phyloP scores from a whole-genome alignment of 2,329 filamentous ascomycete species.

The Xylariaceae sp. region DNA sequence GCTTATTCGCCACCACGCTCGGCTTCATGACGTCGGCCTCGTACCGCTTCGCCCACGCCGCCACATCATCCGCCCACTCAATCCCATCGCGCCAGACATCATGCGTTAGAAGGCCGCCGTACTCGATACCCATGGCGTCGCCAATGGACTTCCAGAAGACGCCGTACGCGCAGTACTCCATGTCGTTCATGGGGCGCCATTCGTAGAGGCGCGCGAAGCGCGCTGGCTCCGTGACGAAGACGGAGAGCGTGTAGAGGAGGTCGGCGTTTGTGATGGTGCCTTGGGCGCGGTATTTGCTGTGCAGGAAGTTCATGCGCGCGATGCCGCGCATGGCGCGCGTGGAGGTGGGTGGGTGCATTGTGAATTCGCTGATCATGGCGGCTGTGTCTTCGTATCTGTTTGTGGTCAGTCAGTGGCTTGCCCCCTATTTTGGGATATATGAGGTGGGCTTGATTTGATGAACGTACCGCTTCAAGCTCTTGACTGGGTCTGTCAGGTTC shows the following conservation, averaged over 20 bases:
- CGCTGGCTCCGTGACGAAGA: constrained; percentile 62
- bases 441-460: neutral
- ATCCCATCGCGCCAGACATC: constrained; percentile 44
- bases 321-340: constrained; percentile 33
- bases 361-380: constrained; percentile 30
- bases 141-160: constrained; percentile 68
- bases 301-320: constrained; percentile 38
- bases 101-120: constrained; percentile 35
- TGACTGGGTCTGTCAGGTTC: constrained; percentile 31
- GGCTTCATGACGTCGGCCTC: constrained; percentile 56
- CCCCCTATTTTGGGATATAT: neutral
- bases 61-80: constrained; percentile 47
- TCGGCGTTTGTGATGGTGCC: constrained; percentile 36
- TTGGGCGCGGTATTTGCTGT: constrained; percentile 32
- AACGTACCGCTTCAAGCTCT: constrained; percentile 30
- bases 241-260: constrained; percentile 38
- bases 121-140: constrained; percentile 62
- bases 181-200: constrained; percentile 61
- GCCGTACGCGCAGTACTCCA: constrained; percentile 63
- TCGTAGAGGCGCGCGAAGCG: constrained; percentile 62
- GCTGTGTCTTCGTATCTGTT: constrained; percentile 33
- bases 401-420: neutral
- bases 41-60: constrained; percentile 48
- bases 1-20: constrained; percentile 41
- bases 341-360: constrained; percentile 34